phyloP scores from a whole-genome alignment of 768 basidiomycete genomes.

The Kwoniella heveanensis region DNA sequence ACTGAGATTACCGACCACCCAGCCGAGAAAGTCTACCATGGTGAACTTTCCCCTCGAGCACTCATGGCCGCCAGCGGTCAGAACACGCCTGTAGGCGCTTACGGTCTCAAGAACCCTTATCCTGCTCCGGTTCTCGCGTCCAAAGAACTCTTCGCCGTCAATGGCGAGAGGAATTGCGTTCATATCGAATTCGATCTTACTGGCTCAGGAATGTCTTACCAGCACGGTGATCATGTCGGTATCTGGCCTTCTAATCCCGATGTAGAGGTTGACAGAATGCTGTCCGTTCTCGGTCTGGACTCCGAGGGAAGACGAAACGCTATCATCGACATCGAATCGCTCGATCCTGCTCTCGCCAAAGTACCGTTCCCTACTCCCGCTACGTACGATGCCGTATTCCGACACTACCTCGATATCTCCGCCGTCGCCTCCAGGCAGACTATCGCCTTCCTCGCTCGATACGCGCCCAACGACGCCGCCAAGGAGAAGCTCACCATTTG shows the following conservation, averaged over 20 bases:
- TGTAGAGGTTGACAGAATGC: constrained; percentile 82
- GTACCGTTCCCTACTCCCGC: constrained; percentile 98
- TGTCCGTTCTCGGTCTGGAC: constrained; percentile 79
- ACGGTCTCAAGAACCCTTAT: constrained; percentile 97
- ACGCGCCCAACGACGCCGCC: constrained; percentile 78
- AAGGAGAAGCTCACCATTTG: constrained; percentile 72
- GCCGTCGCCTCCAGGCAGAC: constrained; percentile 93
- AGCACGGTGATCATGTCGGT: constrained; percentile 96
- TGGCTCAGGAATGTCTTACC: constrained; percentile 95
- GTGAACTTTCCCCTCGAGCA: constrained; percentile 93
- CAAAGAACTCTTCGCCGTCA: constrained; percentile 79
- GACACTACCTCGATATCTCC: constrained; percentile 96
- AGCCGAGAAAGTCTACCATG: constrained; percentile 88
- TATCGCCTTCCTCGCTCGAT: constrained; percentile 81
- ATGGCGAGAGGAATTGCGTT: constrained; percentile 82
- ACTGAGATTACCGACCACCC: constrained; percentile 68
- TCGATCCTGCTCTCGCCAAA: constrained; percentile 95
- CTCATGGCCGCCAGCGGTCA: constrained; percentile 70
- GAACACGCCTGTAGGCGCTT: constrained; percentile 66
- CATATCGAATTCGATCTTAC: constrained; percentile 92
- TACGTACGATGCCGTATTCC: constrained; percentile 87
- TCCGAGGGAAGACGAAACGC: constrained; percentile 68
- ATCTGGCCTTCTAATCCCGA: constrained; percentile 97
- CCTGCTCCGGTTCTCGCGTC: constrained; percentile 76
- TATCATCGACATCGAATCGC: constrained; percentile 89